phyloP scores from a whole-genome alignment of 305 asterid genomes.

The Fraxinus dipetala region DNA sequence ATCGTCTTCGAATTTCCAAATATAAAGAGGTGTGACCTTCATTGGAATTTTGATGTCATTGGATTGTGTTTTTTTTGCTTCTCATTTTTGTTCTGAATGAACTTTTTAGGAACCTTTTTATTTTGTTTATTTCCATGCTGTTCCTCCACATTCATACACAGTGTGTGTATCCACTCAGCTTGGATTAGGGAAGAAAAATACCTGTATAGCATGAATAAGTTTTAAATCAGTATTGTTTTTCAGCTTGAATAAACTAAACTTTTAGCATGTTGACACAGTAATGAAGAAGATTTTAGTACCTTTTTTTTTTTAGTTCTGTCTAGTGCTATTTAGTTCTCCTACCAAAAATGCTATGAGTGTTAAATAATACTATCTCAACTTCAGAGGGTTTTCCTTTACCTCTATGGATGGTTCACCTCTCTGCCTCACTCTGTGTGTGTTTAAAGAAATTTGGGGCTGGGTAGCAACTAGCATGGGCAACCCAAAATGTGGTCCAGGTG shows the following conservation, averaged over 20 bases:
- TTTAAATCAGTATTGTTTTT: too few species aligned
- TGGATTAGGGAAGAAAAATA: not conserved
- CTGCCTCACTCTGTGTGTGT: not conserved
- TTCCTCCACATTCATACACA: not conserved
- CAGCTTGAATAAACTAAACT: not conserved
- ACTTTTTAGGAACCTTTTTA: not conserved
- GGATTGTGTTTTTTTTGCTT: not conserved
- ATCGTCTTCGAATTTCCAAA: not conserved
- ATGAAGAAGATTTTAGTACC: not conserved
- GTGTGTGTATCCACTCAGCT: not conserved
- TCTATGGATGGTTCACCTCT: not conserved
- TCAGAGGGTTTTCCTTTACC: not conserved
- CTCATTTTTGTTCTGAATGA: not conserved
- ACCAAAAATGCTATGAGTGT: not conserved
- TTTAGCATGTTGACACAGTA: not conserved
- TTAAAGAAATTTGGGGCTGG: conserved; percentile 14
- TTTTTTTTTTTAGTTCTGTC: not conserved
- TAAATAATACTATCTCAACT: not conserved
- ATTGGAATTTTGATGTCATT: not conserved
- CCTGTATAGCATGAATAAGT: not conserved
- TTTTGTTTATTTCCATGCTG: not conserved
- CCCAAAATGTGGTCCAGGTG: conserved; percentile 36
- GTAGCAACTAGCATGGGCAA: conserved; percentile 13
- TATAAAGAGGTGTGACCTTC: not conserved
- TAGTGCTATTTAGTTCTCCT: not conserved